A percentile compares a stretch with the other conserved stretches of the same genome.
Evolutionary conservation across 768 basidiomycete genomes (phyloP).

Genomic region (Kwoniella botswanensis): DNA sequence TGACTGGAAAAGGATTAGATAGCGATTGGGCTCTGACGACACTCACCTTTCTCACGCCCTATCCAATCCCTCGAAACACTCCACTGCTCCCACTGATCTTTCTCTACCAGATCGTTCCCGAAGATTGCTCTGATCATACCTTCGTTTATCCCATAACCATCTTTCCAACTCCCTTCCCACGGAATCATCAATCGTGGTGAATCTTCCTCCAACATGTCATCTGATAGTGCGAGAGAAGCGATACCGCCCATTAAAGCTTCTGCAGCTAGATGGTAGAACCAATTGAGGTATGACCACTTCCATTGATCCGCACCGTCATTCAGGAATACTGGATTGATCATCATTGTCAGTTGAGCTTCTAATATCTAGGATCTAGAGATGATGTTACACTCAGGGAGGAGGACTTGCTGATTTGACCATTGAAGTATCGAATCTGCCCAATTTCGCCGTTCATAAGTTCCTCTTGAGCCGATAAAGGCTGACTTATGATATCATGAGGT

Average conservation of each 20-base stretch:
- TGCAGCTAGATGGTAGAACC: conserved; percentile 19
- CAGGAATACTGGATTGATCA: conserved; percentile 1
- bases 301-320: conserved; percentile 16
- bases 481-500: background rate
- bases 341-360: background rate
- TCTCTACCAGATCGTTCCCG: conserved; percentile 21
- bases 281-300: conserved; percentile 18
- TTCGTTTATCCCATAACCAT: conserved; percentile 31
- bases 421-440: background rate
- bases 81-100: background rate
- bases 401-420: background rate
- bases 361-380: background rate
- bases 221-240: conserved; percentile 33
- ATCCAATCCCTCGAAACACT: conserved; percentile 1
- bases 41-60: conserved; percentile 23
- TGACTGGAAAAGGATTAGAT: too few relatives aligned
- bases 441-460: background rate
- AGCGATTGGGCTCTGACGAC: too few relatives aligned
- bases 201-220: conserved; percentile 2
- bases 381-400: background rate
- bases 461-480: background rate
- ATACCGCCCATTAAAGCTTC: conserved; percentile 19
- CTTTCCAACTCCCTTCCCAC: conserved; percentile 31
- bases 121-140: conserved; percentile 25
- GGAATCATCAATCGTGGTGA: conserved; percentile 16